Evolutionary conservation across 495 filamentous ascomycete genomes (phyloP).

Genomic region (Chlorociboria aeruginascens): DNA sequence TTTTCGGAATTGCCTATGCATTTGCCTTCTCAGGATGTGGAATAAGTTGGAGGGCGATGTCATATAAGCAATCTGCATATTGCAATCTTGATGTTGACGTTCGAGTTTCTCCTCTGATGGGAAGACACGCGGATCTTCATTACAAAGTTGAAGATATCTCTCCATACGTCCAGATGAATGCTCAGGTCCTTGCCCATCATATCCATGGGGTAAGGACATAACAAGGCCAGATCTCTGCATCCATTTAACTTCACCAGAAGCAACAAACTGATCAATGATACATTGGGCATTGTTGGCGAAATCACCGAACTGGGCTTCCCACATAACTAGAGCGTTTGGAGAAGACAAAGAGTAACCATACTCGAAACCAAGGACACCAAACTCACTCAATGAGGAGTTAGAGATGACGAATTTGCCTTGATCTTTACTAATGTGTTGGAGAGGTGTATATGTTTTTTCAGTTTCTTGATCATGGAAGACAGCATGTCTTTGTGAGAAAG

Average conservation of each 20-base stretch:
- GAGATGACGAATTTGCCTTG: constrained; percentile 93
- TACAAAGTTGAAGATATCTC: constrained; percentile 92
- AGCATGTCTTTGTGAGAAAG: constrained; percentile 95
- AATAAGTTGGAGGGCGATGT: constrained; percentile 88
- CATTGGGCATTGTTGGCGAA: constrained; percentile 99
- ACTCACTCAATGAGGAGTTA: constrained; percentile 95
- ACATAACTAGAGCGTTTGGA: constrained; percentile 93
- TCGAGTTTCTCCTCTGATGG: constrained; percentile 77
- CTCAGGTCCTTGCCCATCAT: constrained; percentile 96
- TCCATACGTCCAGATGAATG: constrained; percentile 97
- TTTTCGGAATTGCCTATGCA: constrained; percentile 98
- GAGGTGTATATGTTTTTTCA: constrained; percentile 83
- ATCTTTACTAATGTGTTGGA: constrained; percentile 76
- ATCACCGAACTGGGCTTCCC: constrained; percentile 99
- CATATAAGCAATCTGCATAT: constrained; percentile 97
- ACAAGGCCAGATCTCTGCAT: constrained; percentile 92
- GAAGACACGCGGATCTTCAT: constrained; percentile 93
- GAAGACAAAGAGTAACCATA: constrained; percentile 97
- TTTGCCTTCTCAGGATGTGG: constrained; percentile 92
- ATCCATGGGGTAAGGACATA: constrained; percentile 90
- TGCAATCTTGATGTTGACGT: constrained; percentile 97
- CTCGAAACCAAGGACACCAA: constrained; percentile 90
- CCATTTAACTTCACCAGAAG: constrained; percentile 96
- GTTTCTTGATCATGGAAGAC: constrained; percentile 95
- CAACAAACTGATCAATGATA: constrained; percentile 97